Base-by-base conservation (phyloP, 768 basidiomycete species). In the Mycena polygramma region DNA sequence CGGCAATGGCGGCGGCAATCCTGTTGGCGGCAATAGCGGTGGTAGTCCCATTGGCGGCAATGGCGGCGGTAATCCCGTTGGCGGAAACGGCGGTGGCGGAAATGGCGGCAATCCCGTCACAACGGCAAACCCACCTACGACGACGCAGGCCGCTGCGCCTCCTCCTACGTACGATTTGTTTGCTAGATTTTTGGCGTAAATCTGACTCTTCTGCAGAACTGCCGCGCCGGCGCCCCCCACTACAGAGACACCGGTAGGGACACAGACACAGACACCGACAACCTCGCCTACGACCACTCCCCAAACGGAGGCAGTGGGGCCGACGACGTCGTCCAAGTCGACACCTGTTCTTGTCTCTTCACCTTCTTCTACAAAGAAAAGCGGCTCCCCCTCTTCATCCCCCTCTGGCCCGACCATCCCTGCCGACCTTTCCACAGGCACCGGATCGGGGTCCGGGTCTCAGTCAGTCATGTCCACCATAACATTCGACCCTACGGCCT, bases 401-500 rank as follows among this genome's bases (percentile, higher is more conserved):
- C 5, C 55, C 36, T 13, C 17, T 11, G 36, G n/a, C 13, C 55
- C 55, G 14, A 55, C 36, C 54, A 37, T 55, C 37, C 63, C 65
- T 26, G 65, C 57, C 57, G 57, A 36, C 17, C 14, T 17, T 26
- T 15, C 30, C 8, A n/a, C 4, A 11, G 14, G 37, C 13, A 39
- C 20, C n/a, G 41, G 36, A 17, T 6, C 36, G 54, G 10, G 20
- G 20, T 24, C 39, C 1, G 19, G 13, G 22, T 7, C 8, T 51
- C 64, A 1, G 22, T 41, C 39, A 24, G 22, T 35, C 7, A 3
- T 7, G 36, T 30, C 51, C 37, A 63, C 61, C 35, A 52, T 30
- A 57, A 57, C 65, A 14, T 57, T 58, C 48, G 57, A 58, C 37
- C 66, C 66, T 13, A 15, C 63, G 11, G 39, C 66, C 53, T 15